phyloP scores from a whole-genome alignment of 495 filamentous ascomycete species.

The Tuber brumale region DNA sequence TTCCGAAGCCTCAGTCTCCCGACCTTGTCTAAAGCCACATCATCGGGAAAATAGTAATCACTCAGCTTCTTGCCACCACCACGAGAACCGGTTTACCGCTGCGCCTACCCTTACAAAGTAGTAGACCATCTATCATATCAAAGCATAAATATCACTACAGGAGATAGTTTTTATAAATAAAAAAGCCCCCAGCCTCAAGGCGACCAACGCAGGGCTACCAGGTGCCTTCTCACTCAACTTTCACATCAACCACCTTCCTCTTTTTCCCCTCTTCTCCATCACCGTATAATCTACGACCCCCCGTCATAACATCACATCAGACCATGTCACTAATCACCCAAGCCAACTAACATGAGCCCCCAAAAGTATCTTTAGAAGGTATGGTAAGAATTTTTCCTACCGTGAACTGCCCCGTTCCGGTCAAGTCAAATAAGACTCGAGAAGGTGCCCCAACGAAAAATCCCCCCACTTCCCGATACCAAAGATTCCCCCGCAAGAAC shows the following conservation, averaged over 20 bases:
- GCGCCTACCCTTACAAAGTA: not conserved
- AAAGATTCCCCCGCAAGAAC: not conserved
- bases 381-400: not conserved
- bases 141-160: constrained; percentile 8
- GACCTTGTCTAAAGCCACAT: not conserved
- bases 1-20: not conserved
- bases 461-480: not conserved
- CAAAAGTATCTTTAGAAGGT: not conserved
- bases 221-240: not conserved
- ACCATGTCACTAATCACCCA: not conserved
- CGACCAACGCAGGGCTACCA: not conserved
- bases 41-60: not conserved
- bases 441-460: not conserved
- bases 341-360: not conserved
- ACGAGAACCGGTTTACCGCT: not conserved
- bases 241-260: not conserved
- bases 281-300: not conserved
- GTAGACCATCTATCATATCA: too few species aligned
- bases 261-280: not conserved
- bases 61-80: not conserved
- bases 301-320: not conserved
- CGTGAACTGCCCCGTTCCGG: not conserved
- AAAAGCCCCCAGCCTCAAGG: constrained; percentile 1
- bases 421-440: not conserved
- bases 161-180: not conserved